A percentile compares a stretch with the other conserved stretches of the same genome.
These are phyloP conservation scores for Musa itinerans DNA, from an alignment of 176 grass and related monocot genomes.

Conservation along the genomic window DNA sequence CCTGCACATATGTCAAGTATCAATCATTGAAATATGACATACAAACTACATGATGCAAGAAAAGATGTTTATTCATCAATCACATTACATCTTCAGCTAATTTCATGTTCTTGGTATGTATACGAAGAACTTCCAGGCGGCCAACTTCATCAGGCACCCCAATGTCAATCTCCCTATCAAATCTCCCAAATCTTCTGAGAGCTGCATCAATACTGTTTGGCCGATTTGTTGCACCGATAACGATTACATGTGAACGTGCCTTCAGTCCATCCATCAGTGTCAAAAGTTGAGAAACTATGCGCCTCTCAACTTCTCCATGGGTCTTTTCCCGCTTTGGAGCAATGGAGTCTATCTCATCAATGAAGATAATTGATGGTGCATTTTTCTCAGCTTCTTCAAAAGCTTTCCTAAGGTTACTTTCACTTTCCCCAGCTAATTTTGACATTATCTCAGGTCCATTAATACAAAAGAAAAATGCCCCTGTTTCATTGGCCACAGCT, in stretches of 20 bases:
- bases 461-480: conserved; percentile 12
- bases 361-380: conserved; percentile 26
- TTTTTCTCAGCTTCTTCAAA: conserved; percentile 15
- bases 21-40: neutral
- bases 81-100: conserved; percentile 18
- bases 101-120: conserved; percentile 44
- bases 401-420: conserved; percentile 12
- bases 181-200: conserved; percentile 40
- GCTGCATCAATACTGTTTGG: conserved; percentile 43
- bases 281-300: conserved; percentile 45
- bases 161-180: conserved; percentile 48
- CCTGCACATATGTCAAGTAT: neutral
- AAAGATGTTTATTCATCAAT: neutral
- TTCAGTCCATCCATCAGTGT: conserved; percentile 48
- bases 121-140: conserved; percentile 48
- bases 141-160: conserved; percentile 45
- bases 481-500: conserved; percentile 11
- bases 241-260: conserved; percentile 32
- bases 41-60: neutral
- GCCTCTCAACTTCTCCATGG: conserved; percentile 42
- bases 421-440: conserved; percentile 11
- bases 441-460: conserved; percentile 7
- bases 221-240: conserved; percentile 49
- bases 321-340: conserved; percentile 47
- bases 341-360: conserved; percentile 58